Evolutionary conservation across 495 filamentous ascomycete species (phyloP), one percentile per base, ranked within the genome.

Genomic region (Geopyxis carbonaria): DNA sequence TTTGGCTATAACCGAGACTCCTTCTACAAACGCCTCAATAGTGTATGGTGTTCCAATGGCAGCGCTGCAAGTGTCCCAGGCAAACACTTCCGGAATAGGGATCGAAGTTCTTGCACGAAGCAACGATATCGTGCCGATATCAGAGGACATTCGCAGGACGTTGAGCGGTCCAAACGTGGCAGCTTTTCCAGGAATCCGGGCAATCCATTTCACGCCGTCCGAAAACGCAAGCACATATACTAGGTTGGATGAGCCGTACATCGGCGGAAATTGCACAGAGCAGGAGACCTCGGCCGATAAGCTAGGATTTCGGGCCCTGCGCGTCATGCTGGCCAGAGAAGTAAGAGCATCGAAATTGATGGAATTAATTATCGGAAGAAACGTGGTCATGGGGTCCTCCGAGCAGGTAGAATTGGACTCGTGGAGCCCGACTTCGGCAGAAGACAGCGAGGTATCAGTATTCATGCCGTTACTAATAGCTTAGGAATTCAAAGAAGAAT

Each of bases 161-260:
- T 28, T 22, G 8, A 13, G 24, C 10, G 10, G 21, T 34, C 39
- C 39, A 20, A 33, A 33, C n/a, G 31, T 33, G 0, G 21, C 6
- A 8, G 18, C 30, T 6, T 15, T 31, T 2, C 14, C 7, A 4
- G 39, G 39, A 6, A 42, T 10, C 5, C 28, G 23, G 2, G 31
- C 14, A 22, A 33, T 21, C 39, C 39, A 42, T 22, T 23, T 42
- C 8, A 18, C 3, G 3, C 39, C 39, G 30, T 42, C 30, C 16
- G 28, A 34, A 9, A 42, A 42, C 6, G 3, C 7, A 13, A 42
- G 11, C 13, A 33, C 11, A 8, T 27, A 31, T 3, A 42, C n/a
- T 7, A 42, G 8, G 24, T 46, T 44, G 38, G 5, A 42, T 6
- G 29, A 46, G 6, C 27, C 39, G n/a, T n/a, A n/a, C n/a, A n/a